A percentile compares a stretch with the other conserved stretches of the same genome.
Conservation (phyloP, 1,284 basidiomycete species). For the Ceratobasidium sp. region DNA sequence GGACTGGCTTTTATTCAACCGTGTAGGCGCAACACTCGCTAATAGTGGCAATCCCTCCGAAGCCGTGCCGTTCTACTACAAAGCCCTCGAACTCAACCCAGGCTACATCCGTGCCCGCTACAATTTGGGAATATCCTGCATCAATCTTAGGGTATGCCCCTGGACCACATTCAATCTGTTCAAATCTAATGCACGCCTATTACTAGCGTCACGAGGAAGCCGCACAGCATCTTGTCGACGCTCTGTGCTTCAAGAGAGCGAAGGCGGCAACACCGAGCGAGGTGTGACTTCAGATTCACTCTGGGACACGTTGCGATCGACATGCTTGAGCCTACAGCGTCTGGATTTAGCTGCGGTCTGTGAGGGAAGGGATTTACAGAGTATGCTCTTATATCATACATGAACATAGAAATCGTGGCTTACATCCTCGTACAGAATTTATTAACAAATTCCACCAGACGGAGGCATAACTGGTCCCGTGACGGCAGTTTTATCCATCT, state of each 20-base stretch:
- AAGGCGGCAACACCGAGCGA: slow-evolving; percentile 59
- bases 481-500: not conserved
- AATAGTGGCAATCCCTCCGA: slow-evolving; percentile 86
- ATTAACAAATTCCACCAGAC: slow-evolving; percentile 28
- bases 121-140: slow-evolving; percentile 90
- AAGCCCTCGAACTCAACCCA: slow-evolving; percentile 89
- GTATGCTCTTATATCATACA: slow-evolving; percentile 51
- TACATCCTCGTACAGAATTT: slow-evolving; percentile 3
- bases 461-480: slow-evolving; percentile 4
- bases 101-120: slow-evolving; percentile 90
- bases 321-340: slow-evolving; percentile 77
- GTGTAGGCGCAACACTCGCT: slow-evolving; percentile 94
- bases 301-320: slow-evolving; percentile 85
- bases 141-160: slow-evolving; percentile 75
- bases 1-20: slow-evolving; percentile 97
- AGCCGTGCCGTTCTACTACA: slow-evolving; percentile 89
- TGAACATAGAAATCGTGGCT: not conserved
- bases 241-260: slow-evolving; percentile 85
- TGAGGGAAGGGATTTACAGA: slow-evolving; percentile 72
- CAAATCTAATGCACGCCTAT: slow-evolving; percentile 6
- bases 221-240: slow-evolving; percentile 83
- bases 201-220: slow-evolving; percentile 79
- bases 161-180: not conserved
- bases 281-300: slow-evolving; percentile 77
- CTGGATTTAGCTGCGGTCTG: slow-evolving; percentile 75